Evolutionary conservation across 140 eudicot genomes (phyloP), one percentile per base, ranked within the genome.

Genomic region (Senecio squalidus): DNA sequence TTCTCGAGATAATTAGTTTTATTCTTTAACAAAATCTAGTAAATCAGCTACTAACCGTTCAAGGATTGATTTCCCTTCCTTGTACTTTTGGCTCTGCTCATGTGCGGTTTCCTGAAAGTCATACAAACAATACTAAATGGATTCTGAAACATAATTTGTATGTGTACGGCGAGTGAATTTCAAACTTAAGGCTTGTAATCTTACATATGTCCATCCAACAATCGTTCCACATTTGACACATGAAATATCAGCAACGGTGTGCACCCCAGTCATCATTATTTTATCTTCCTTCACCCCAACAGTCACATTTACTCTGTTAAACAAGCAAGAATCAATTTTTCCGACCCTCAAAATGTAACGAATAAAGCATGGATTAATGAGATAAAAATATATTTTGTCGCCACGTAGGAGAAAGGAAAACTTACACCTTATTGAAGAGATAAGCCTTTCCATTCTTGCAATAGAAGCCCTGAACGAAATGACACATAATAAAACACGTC

Each of bases 371-470:
- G 1, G 40, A 34, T 34, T 34, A 0, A 34, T 9, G 40, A 34
- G 11, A 34, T 9, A 31, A 6, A 34, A 34, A 10, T 34, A 34
- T 34, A 34, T n/a, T n/a, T n/a, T n/a, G n/a, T 34, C 40, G 14
- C 11, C 40, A 8, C 40, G 11, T 34, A 34, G 13, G 40, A 7
- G 40, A 31, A 6, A 34, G 5, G 40, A 7, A 34, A 34, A 84
- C 98, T 84, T 92, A 92, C 98, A 92, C 98, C 77, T 87, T 92
- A 70, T 73, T 84, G 89, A 92, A 92, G 89, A 92, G 96, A 71
- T 92, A 92, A 65, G 96, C 98, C 84, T 84, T 92, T 73, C 98
- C 98, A 82, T 92, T 82, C 85, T 76, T 92, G 96, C 80, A 54
- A 64, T 79, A 86, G 73, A 92, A 92, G 68, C 84, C 74, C 96